Base-by-base conservation (phyloP, 2,329 filamentous ascomycete genomes). In the Penicillium sp. region DNA sequence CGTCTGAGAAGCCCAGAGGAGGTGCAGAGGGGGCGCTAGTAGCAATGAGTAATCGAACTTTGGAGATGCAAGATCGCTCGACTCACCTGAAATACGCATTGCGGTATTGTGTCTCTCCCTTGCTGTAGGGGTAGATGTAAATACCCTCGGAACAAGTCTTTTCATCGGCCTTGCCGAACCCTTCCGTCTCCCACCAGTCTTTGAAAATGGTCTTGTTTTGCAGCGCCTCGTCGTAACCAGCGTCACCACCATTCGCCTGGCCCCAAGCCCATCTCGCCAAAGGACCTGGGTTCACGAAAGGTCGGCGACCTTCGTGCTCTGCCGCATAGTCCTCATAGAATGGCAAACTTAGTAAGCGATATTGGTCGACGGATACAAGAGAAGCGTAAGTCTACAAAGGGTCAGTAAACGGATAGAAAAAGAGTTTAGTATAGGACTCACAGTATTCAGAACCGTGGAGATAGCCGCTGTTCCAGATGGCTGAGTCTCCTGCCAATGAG, bases 181-280 rank as follows among this genome's bases (percentile, higher is more conserved):
- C 64, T 29, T 61, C 50, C 9, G 52, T 53, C 51, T 69, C 69
- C 63, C 69, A 73, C 72, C 72, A 74, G 44, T 62, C 47, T 29
- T 62, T 61, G 52, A 73, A 70, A 16, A 68, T 51, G 7, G 69
- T 72, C 57, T 70, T 73, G 51, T 73, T 71, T 3, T 49, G 53
- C 24, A 65, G 39, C 9, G 71, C 71, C n/a, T 61, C 57, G 4
- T 61, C 58, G 39, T 68, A 65, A 4, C 49, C 52, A 1, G 42
- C 36, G 10, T 62, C 40, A 1, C 63, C 59, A 6, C 54, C 59
- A 14, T 57, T 56, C 3, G 62, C 52, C 24, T 64, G 59, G 3
- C 61, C 62, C 50, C 59, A 61, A 2, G 52, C 21, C 65, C 65
- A 67, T 36, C 65, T 63, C 1, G 56, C 51, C 2, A 67, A 57